These are phyloP conservation scores for Pholiota adiposa DNA, from an alignment of 1,284 basidiomycete species.

Conservation along the genomic window DNA sequence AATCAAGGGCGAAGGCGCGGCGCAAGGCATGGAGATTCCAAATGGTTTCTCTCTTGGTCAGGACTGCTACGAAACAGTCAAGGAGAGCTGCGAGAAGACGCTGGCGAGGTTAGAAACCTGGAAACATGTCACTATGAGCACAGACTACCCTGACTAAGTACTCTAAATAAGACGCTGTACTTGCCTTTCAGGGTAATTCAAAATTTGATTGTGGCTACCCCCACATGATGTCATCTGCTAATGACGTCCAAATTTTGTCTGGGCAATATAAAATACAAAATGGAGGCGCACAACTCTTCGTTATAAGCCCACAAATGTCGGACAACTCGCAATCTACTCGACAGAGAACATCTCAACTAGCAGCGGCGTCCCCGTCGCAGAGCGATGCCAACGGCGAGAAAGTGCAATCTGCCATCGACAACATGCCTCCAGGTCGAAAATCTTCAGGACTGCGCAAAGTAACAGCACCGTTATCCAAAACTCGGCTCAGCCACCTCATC, in stretches of 20 bases:
- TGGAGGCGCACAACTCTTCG: background rate
- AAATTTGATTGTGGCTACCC: background rate
- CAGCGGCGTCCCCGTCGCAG: background rate
- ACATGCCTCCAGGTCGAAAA: background rate
- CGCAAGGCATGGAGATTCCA: conserved; percentile 34
- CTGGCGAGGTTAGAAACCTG: conserved; percentile 31
- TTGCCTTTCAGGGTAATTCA: background rate
- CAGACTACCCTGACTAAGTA: conserved; percentile 27
- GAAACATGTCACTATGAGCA: conserved; percentile 33
- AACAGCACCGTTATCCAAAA: conserved; percentile 39
- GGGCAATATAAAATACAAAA: too few species aligned
- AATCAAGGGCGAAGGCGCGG: conserved; percentile 35
- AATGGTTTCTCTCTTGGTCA: conserved; percentile 29
- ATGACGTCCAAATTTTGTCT: background rate
- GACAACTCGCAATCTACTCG: background rate
- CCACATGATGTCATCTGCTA: background rate
- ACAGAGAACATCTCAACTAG: background rate
- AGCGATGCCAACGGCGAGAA: background rate
- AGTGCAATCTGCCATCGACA: background rate
- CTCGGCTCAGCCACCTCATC: conserved; percentile 46
- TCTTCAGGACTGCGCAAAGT: conserved; percentile 28
- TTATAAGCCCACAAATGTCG: background rate
- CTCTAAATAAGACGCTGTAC: background rate
- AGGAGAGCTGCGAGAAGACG: conserved; percentile 20
- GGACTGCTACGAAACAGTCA: conserved; percentile 30